Evolutionary conservation across 2,329 filamentous ascomycete genomes (phyloP).

Genomic region (Acrodontium crateriforme): DNA sequence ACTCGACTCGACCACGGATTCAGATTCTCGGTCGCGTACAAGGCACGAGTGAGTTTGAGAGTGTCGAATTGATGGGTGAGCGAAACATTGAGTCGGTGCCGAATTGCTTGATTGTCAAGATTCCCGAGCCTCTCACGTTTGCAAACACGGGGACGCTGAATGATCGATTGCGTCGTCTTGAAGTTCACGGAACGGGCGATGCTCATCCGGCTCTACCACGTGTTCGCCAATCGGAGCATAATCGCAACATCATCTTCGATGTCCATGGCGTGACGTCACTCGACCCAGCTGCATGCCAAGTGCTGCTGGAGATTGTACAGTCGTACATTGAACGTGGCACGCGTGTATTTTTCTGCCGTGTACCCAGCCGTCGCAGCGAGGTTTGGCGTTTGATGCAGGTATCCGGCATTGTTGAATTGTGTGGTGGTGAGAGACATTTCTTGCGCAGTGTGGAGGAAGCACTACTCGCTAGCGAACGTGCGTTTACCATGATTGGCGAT

Average conservation of each 20-base stretch:
- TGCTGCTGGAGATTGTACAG: constrained; percentile 76
- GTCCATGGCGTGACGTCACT: constrained; percentile 94
- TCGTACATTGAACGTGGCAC: constrained; percentile 66
- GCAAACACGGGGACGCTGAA: constrained; percentile 88
- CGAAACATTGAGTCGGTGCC: constrained; percentile 66
- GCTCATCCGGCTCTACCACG: constrained; percentile 81
- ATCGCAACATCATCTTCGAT: constrained; percentile 89
- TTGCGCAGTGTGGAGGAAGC: constrained; percentile 75
- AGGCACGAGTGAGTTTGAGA: constrained; percentile 71
- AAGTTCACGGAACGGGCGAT: constrained; percentile 73
- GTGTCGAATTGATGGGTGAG: constrained; percentile 47
- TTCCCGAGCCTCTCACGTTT: constrained; percentile 90
- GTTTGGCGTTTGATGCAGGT: constrained; percentile 60
- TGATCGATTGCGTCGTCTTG: constrained; percentile 65
- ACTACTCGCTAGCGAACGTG: constrained; percentile 62
- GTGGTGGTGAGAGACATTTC: constrained; percentile 66
- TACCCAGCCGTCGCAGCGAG: constrained; percentile 30
- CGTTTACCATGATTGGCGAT: constrained; percentile 6
- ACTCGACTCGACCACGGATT: constrained; percentile 83
- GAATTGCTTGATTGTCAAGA: constrained; percentile 89
- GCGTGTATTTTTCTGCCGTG: constrained; percentile 57
- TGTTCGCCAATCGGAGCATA: constrained; percentile 62
- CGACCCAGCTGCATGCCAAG: constrained; percentile 85
- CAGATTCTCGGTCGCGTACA: constrained; percentile 87
- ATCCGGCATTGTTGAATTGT: constrained; percentile 73